A percentile compares a stretch with the other conserved stretches of the same genome.
Conservation (phyloP, 2,329 filamentous ascomycete species). For the Exophiala aquamarina region DNA sequence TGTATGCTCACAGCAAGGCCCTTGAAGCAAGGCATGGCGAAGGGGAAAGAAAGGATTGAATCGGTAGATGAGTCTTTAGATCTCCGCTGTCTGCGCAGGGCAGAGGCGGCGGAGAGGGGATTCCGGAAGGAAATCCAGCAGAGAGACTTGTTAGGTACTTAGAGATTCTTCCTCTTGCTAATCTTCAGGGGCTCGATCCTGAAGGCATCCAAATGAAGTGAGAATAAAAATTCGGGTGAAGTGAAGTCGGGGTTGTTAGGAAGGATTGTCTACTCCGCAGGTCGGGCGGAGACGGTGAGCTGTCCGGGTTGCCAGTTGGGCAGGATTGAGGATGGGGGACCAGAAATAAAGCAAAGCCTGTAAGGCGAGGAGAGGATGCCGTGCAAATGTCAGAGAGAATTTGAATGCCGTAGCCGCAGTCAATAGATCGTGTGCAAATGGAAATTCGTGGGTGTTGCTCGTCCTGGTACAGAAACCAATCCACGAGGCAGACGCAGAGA, state of each 20-base stretch:
- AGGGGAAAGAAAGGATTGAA: too few relatives aligned
- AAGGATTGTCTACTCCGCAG: slow-evolving; percentile 13
- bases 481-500: too few relatives aligned
- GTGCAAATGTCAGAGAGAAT: too few relatives aligned
- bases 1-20: slow-evolving; percentile 98
- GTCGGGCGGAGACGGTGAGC: slow-evolving; percentile 17
- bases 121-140: slow-evolving; percentile 1
- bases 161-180: slow-evolving; percentile 12
- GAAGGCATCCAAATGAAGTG: background rate
- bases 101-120: slow-evolving; percentile 17
- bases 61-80: slow-evolving; percentile 1
- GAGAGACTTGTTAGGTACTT: background rate
- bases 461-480: too few relatives aligned
- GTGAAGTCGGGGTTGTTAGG: slow-evolving; percentile 8
- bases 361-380: background rate
- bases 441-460: too few relatives aligned
- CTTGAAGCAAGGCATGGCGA: slow-evolving; percentile 90
- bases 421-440: too few relatives aligned
- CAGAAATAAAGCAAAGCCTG: background rate
- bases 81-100: slow-evolving; percentile 20
- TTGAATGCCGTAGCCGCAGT: too few relatives aligned
- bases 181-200: background rate
- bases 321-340: slow-evolving; percentile 1
- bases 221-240: background rate
- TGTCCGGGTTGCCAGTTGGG: slow-evolving; percentile 4